These are phyloP conservation scores for Endocalyx cinctus DNA, from an alignment of 2,329 filamentous ascomycete genomes.

Conservation along the genomic window DNA sequence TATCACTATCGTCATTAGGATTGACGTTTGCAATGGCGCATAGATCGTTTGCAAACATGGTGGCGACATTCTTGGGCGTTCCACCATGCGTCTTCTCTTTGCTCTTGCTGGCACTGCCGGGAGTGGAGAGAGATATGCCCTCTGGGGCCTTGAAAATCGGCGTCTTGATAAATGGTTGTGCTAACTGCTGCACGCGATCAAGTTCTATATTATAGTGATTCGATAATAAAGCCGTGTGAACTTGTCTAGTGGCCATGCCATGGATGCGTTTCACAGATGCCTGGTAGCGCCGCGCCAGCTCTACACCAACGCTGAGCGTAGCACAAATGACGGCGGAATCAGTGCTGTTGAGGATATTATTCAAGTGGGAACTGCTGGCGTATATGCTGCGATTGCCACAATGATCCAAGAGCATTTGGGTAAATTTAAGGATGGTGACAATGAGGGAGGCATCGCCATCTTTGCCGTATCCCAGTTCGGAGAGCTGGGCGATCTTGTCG, in stretches of 20 bases:
- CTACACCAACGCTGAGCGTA: slow-evolving; percentile 75
- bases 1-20: slow-evolving; percentile 26
- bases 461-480: slow-evolving; percentile 57
- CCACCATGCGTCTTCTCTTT: slow-evolving; percentile 62
- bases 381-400: slow-evolving; percentile 97
- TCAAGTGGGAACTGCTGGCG: slow-evolving; percentile 84
- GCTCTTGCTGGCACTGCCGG: slow-evolving; percentile 59
- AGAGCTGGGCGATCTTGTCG: slow-evolving; percentile 44
- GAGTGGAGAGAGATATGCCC: slow-evolving; percentile 45
- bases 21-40: slow-evolving; percentile 65
- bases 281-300: slow-evolving; percentile 88
- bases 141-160: slow-evolving; percentile 49
- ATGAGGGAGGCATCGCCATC: slow-evolving; percentile 80
- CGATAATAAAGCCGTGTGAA: slow-evolving; percentile 69
- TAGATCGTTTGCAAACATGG: slow-evolving; percentile 79
- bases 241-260: slow-evolving; percentile 57
- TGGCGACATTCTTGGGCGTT: slow-evolving; percentile 44
- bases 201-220: slow-evolving; percentile 80
- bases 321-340: slow-evolving; percentile 73
- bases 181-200: slow-evolving; percentile 79
- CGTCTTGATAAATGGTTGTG: slow-evolving; percentile 76
- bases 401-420: slow-evolving; percentile 81
- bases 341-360: slow-evolving; percentile 83
- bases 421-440: slow-evolving; percentile 78
- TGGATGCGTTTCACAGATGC: slow-evolving; percentile 73